Evolutionary conservation across 192 early-diverging fungal genomes (phyloP).

Genomic region (Backusella sp.): DNA sequence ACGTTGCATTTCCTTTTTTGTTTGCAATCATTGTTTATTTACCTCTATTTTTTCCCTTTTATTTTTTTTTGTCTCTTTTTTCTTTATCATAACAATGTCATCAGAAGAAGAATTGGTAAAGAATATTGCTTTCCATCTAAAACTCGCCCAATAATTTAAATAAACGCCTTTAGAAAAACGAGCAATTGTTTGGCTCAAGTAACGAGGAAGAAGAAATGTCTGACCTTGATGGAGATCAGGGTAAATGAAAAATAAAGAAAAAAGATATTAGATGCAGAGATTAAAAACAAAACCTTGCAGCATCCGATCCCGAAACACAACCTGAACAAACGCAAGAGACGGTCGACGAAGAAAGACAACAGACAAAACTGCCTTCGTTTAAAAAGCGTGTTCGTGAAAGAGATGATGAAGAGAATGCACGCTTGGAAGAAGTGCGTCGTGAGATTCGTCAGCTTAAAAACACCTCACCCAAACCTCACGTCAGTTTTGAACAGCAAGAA

Average conservation of each 20-base stretch:
- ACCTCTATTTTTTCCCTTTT: not conserved
- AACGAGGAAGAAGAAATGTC: slow-evolving; percentile 30
- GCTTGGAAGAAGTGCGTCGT: slow-evolving; percentile 26
- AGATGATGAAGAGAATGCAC: slow-evolving; percentile 20
- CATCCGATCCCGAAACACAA: not conserved
- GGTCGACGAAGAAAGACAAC: not conserved
- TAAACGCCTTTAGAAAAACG: not conserved
- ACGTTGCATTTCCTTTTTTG: not conserved
- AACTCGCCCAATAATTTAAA: not conserved
- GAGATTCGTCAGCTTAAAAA: slow-evolving; percentile 22
- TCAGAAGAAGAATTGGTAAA: slow-evolving; percentile 5
- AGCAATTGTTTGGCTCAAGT: slow-evolving; percentile 11
- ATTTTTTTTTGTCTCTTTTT: not conserved
- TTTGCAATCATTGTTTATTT: not conserved
- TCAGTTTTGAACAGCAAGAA: not conserved
- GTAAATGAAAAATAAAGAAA: slow-evolving; percentile 12
- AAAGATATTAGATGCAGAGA: not conserved
- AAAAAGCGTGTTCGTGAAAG: slow-evolving; percentile 27
- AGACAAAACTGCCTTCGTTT: slow-evolving; percentile 31
- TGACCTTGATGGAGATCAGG: slow-evolving; percentile 38
- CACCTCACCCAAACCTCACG: not conserved
- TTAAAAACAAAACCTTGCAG: not conserved
- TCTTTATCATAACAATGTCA: not conserved
- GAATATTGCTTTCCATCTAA: not conserved
- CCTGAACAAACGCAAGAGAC: not conserved